These are phyloP conservation scores for Fraxinus dipetala DNA, from an alignment of 305 asterid species.

Conservation along the genomic window DNA sequence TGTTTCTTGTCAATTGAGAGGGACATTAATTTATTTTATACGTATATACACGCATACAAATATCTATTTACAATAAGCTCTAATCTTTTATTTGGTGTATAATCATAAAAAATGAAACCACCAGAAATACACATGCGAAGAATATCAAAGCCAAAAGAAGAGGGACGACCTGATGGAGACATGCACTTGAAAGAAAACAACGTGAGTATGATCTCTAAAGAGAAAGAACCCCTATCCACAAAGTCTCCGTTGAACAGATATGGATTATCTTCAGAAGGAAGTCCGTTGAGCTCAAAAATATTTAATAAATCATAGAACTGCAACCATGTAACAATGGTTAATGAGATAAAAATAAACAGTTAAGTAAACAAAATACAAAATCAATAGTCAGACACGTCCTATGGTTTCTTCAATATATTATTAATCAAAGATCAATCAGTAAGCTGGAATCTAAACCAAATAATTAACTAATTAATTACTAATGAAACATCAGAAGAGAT, in stretches of 20 bases:
- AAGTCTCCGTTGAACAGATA: conserved; percentile 97
- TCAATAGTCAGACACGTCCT: conserved; percentile 9
- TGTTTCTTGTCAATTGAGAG: neutral
- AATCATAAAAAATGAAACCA: neutral
- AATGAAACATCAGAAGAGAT: neutral
- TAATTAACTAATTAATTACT: conserved; percentile 2
- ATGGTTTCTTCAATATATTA: neutral
- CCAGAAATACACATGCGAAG: conserved; percentile 5
- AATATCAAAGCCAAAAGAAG: conserved; percentile 6
- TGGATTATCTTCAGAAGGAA: conserved; percentile 95
- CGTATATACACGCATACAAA: neutral
- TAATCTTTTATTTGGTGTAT: neutral
- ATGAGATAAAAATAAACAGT: conserved; percentile 14
- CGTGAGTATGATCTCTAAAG: conserved; percentile 88
- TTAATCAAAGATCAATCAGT: conserved; percentile 1
- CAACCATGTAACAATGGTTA: conserved; percentile 32
- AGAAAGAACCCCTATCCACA: conserved; percentile 96
- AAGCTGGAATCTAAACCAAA: conserved; percentile 12
- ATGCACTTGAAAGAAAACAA: conserved; percentile 97
- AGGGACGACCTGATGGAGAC: conserved; percentile 80
- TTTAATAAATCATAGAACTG: conserved; percentile 94
- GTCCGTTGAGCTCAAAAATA: conserved; percentile 97
- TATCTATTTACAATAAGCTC: neutral
- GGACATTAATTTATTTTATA: neutral
- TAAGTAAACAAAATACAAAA: neutral